These are phyloP conservation scores for Xanthoceras sorbifolium DNA, from an alignment of 345 rosid genomes.

Conservation along the genomic window DNA sequence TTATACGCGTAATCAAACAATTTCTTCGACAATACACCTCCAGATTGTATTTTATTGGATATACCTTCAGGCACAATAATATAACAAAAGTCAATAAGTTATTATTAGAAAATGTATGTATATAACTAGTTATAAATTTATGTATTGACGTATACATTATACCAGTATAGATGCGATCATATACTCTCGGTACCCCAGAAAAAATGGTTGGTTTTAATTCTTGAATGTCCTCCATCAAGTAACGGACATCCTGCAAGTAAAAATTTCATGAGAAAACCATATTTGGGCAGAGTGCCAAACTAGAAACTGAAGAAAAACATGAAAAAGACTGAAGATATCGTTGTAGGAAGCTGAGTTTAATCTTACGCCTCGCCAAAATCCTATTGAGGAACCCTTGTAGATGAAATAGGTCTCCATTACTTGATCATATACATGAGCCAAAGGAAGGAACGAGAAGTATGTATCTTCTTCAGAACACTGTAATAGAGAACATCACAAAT, in stretches of 20 bases:
- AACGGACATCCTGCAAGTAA: constrained; percentile 61
- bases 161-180: constrained; percentile 80
- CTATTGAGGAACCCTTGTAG: constrained; percentile 73
- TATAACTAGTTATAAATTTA: background rate
- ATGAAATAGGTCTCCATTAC: constrained; percentile 77
- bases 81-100: background rate
- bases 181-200: constrained; percentile 90
- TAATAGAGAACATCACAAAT: constrained; percentile 15
- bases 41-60: constrained; percentile 60
- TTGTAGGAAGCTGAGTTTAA: background rate
- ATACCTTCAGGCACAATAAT: constrained; percentile 55
- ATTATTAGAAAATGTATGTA: background rate
- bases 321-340: background rate
- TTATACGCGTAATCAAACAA: constrained; percentile 72
- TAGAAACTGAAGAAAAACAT: background rate
- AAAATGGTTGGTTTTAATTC: constrained; percentile 82
- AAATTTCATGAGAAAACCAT: background rate
- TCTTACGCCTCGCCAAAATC: constrained; percentile 91
- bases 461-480: constrained; percentile 76
- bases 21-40: constrained; percentile 63
- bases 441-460: constrained; percentile 90
- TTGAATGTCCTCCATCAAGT: constrained; percentile 79
- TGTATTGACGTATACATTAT: background rate
- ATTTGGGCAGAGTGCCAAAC: background rate
- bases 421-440: constrained; percentile 93